A percentile compares a stretch with the other conserved stretches of the same genome.
Evolutionary conservation across 192 early-diverging fungal genomes (phyloP).

Genomic region (Backusella parvicylindrica): DNA sequence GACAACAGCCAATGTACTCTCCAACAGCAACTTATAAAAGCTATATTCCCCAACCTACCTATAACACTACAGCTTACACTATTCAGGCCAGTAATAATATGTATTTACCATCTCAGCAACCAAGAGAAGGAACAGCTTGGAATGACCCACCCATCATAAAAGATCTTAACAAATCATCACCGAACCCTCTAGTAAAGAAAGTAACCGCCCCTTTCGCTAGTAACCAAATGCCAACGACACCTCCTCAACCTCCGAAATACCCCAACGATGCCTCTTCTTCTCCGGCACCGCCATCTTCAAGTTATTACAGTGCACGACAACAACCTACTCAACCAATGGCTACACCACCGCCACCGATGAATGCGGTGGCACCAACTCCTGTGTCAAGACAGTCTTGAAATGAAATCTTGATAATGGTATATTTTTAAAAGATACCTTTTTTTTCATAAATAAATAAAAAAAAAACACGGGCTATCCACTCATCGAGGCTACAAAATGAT

Average conservation of each 20-base stretch:
- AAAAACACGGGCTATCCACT: too few relatives aligned
- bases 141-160: not conserved
- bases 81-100: not conserved
- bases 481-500: too few relatives aligned
- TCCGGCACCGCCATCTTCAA: slow-evolving; percentile 1
- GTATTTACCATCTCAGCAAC: not conserved
- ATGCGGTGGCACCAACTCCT: not conserved
- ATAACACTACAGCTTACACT: not conserved
- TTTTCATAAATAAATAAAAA: too few relatives aligned
- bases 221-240: not conserved
- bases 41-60: not conserved
- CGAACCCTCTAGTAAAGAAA: not conserved
- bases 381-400: not conserved
- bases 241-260: slow-evolving; percentile 25
- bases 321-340: not conserved
- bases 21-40: not conserved
- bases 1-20: not conserved
- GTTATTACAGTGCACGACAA: slow-evolving; percentile 7
- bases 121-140: not conserved
- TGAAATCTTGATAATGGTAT: too few relatives aligned
- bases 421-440: too few relatives aligned
- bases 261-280: slow-evolving; percentile 52
- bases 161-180: not conserved
- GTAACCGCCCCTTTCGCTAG: not conserved
- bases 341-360: not conserved